phyloP scores from a whole-genome alignment of 176 grass and related monocot species.

The Saccharum spontaneum region DNA sequence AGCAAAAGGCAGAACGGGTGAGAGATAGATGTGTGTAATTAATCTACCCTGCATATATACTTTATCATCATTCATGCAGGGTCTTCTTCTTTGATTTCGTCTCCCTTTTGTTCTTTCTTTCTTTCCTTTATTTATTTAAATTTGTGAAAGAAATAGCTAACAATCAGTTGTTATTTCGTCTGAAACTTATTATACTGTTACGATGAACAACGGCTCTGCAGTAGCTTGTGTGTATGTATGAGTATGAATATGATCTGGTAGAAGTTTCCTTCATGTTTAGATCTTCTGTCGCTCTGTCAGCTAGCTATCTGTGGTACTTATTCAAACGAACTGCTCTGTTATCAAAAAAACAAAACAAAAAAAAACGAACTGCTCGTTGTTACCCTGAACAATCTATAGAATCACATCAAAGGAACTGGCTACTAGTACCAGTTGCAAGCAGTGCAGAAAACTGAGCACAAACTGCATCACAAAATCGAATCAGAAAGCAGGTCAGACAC shows the following conservation, averaged over 20 bases:
- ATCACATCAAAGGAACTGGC: background rate
- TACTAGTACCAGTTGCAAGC: too few species aligned
- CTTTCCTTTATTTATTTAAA: background rate
- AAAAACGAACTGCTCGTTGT: background rate
- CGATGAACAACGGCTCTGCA: background rate
- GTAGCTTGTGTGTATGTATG: background rate
- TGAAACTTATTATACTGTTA: background rate
- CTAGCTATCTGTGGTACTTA: background rate
- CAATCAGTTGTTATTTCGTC: background rate
- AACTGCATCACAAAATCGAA: background rate
- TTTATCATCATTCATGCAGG: background rate
- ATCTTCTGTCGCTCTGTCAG: background rate
- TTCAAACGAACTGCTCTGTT: too few species aligned
- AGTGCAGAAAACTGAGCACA: too few species aligned
- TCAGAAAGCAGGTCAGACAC: background rate
- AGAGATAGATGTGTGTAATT: background rate
- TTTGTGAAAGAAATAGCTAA: background rate
- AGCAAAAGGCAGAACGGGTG: slow-evolving; percentile 2
- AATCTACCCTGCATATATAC: too few species aligned
- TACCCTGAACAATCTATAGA: background rate
- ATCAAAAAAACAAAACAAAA: too few species aligned
- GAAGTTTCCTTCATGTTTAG: background rate
- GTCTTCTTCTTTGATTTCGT: background rate
- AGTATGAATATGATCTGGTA: background rate
- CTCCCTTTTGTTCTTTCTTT: background rate